These are phyloP conservation scores for Astrocystis sublimbata DNA, from an alignment of 495 filamentous ascomycete genomes.

Conservation along the genomic window DNA sequence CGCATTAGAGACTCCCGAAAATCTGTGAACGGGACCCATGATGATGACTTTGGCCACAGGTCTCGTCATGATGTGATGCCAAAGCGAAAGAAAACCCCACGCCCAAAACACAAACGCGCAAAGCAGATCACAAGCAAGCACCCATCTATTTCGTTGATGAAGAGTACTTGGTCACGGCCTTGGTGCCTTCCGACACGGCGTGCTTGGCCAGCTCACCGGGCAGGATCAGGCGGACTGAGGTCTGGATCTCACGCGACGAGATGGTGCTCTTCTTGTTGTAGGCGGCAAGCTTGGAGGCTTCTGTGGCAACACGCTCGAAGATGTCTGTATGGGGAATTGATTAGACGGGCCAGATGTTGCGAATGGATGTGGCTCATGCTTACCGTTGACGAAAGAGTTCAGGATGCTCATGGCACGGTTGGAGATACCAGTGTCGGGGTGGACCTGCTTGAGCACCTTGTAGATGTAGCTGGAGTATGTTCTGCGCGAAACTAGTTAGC, in stretches of 20 bases:
- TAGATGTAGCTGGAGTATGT: conserved; percentile 99
- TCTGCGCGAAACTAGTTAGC: too few relatives aligned
- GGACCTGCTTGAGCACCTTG: conserved; percentile 99
- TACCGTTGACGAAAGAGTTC: conserved; percentile 99
- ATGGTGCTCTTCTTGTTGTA: conserved; percentile 99
- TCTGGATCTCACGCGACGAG: conserved; percentile 99
- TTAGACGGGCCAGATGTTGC: conserved; percentile 27
- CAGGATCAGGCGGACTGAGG: conserved; percentile 96
- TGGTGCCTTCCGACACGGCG: conserved; percentile 98
- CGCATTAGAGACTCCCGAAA: conserved; percentile 79
- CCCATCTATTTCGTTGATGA: conserved; percentile 94
- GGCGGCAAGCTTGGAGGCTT: conserved; percentile 97
- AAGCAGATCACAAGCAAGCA: conserved; percentile 46
- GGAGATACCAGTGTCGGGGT: conserved; percentile 99
- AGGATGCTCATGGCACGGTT: conserved; percentile 99
- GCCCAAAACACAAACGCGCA: conserved; percentile 51
- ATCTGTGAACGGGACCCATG: conserved; percentile 54
- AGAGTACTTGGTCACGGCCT: conserved; percentile 99
- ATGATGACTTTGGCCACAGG: conserved; percentile 57
- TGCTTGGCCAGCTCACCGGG: conserved; percentile 99
- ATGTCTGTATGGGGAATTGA: conserved; percentile 68
- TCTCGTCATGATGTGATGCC: conserved; percentile 63
- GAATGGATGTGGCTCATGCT: conserved; percentile 25
- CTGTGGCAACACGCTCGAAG: conserved; percentile 98
- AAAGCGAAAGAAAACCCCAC: conserved; percentile 57